Evolutionary conservation across 2,329 filamentous ascomycete genomes (phyloP), one percentile per base, ranked within the genome.

Genomic region (Trichoderma koningii): DNA sequence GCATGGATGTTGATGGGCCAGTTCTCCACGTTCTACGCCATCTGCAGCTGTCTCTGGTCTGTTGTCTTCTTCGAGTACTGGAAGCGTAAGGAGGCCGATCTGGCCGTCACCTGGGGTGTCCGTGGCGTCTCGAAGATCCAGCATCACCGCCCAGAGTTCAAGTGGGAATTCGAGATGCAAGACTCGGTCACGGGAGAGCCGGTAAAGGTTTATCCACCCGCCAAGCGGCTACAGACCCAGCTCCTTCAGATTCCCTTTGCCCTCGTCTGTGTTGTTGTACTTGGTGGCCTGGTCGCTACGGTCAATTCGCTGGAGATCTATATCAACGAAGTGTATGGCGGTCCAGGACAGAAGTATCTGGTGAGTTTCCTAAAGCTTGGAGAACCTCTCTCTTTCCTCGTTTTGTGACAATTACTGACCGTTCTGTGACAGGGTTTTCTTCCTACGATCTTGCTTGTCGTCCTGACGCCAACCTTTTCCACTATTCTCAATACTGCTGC

Each of bases 261-360:
- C 0, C 75, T 96, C 5, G 82, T 87, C 12, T 93, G 92, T 38
- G 80, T 89, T 7, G 65, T 87, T 26, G 85, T 90, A 0, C 83
- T 98, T 7, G 94, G 94, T 1, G 87, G 87, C 19, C 81, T 98
- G 70, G 97, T 98, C 69, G 87, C 91, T 14, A 87, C 87, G 15
- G 95, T 92, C 73, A 98, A 98, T 76, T 91, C 89, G 7, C 91
- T 97, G 67, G 95, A 99, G 75, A 92, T 98, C 38, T 97, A 98
- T 78, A 92, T 99, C 70, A 93, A 91, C 0, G 93, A 99, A 76
- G 88, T 98, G 17, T 98, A 99, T 76, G 85, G 88, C 66, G 95
- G 95, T 0, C 92, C 93, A 0, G 87, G 96, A 68, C 96, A 98
- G 79, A 85, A 85, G 21, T 89, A 96, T 66, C 76, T 99, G 70